Evolutionary conservation across 768 basidiomycete genomes (phyloP), one percentile per base, ranked within the genome.

Genomic region (Coprinopsis sp.): DNA sequence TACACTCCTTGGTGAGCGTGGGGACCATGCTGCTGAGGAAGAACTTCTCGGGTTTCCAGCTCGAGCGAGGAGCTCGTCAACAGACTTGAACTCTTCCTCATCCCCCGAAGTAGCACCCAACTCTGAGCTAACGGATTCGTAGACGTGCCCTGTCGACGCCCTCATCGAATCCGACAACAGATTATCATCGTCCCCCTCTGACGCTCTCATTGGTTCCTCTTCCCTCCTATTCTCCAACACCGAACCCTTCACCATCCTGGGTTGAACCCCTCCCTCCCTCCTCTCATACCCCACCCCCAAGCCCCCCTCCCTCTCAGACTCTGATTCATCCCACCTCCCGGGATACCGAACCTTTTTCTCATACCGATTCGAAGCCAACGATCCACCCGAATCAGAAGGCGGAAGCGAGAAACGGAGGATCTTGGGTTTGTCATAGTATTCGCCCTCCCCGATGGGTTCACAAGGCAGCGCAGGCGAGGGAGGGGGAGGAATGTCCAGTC

Each of bases 351-450:
- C n/a, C 8, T 44, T 30, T 10, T 44, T 21, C n/a, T n/a, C 12
- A 25, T 18, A 27, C 37, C 47, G 52, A 3, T 60, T 54, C 6
- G 60, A 62, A 43, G 60, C 62, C 3, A 53, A 41, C 1, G 63
- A 64, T 1, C 50, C 50, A 6, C 51, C 55, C 18, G 63, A 64
- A 27, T 62, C 60, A 10, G 63, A 64, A 3, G 51, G 44, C 2
- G 63, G 63, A 19, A 62, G 38, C 6, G 61, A 62, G 48, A 62
- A 62, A 2, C 61, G 53, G 27, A 62, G 50, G 1, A 51, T 60
- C 40, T 62, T 62, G 22, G 34, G 56, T 55, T 7, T 46, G 51
- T 16, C 44, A 8, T n/a, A n/a, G n/a, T 31, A 8, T 31, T n/a
- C n/a, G 10, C 30, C 13, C 34, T 16, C 16, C 30, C 42, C 22